These are phyloP conservation scores for Myrica gale DNA, from an alignment of 306 rosid genomes.

Conservation along the genomic window DNA sequence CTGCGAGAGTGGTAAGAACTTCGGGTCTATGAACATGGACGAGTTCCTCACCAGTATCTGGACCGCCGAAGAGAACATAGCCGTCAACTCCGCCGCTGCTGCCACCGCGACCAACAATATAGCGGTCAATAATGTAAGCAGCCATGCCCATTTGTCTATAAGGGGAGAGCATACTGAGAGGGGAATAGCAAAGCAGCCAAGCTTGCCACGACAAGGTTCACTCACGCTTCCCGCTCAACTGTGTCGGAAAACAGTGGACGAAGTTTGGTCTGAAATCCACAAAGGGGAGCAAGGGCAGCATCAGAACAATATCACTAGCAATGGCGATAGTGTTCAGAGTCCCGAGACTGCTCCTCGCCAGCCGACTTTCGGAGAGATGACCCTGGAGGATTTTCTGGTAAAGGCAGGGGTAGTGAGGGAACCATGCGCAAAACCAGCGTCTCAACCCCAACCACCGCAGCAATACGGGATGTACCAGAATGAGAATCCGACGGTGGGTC, in stretches of 20 bases:
- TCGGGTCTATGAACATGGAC: constrained; percentile 98
- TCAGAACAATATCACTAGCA: constrained; percentile 12
- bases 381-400: constrained; percentile 83
- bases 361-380: constrained; percentile 89
- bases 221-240: constrained; percentile 72
- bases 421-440: constrained; percentile 17
- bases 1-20: constrained; percentile 70
- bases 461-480: constrained; percentile 44
- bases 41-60: constrained; percentile 86
- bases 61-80: constrained; percentile 84
- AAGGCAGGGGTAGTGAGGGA: constrained; percentile 88
- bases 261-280: constrained; percentile 92
- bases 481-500: constrained; percentile 32
- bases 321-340: constrained; percentile 29
- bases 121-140: not conserved
- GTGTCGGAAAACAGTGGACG: constrained; percentile 78
- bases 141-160: not conserved
- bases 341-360: constrained; percentile 62
- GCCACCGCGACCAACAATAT: not conserved
- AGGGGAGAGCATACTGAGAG: constrained; percentile 25
- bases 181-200: constrained; percentile 49
- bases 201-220: constrained; percentile 69
- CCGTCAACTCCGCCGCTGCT: constrained; percentile 21
- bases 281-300: constrained; percentile 36
- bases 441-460: constrained; percentile 25